These are phyloP conservation scores for Exophiala bonariae DNA, from an alignment of 2,329 filamentous ascomycete species.

Conservation along the genomic window DNA sequence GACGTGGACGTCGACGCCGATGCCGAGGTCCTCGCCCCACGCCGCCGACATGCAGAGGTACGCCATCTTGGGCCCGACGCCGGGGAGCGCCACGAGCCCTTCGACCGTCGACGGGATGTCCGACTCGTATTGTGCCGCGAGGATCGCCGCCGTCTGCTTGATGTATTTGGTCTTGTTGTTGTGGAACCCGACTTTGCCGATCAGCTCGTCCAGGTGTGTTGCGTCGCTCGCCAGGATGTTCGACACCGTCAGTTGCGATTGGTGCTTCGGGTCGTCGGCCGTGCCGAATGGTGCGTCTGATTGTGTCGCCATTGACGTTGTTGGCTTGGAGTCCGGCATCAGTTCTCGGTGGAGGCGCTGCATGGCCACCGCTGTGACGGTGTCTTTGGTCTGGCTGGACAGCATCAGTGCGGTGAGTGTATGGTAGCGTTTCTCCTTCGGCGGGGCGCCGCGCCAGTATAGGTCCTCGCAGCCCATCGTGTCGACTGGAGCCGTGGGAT, in stretches of 20 bases:
- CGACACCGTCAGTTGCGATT: conserved; percentile 62
- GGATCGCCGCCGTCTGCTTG: conserved; percentile 70
- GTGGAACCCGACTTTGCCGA: conserved; percentile 85
- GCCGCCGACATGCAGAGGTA: conserved; percentile 82
- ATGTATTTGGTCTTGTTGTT: conserved; percentile 90
- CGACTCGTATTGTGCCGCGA: conserved; percentile 67
- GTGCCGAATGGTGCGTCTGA: too few species aligned
- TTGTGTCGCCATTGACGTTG: neutral
- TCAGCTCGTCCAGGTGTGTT: conserved; percentile 68
- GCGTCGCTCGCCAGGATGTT: conserved; percentile 74
- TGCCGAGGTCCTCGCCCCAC: conserved; percentile 70
- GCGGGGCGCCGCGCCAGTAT: conserved; percentile 43
- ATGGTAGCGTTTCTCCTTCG: conserved; percentile 71
- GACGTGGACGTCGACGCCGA: conserved; percentile 93
- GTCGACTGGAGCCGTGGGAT: conserved; percentile 76
- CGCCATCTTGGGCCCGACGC: conserved; percentile 93
- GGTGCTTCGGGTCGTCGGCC: conserved; percentile 20
- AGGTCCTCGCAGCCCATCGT: conserved; percentile 84
- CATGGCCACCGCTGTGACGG: conserved; percentile 83
- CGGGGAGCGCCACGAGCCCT: conserved; percentile 74
- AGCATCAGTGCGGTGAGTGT: conserved; percentile 88
- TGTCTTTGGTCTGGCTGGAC: conserved; percentile 90
- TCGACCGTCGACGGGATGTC: conserved; percentile 80
- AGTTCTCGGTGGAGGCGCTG: conserved; percentile 73
- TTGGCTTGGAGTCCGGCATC: conserved; percentile 37